phyloP scores from a whole-genome alignment of 345 rosid species.

The Citrus medica region DNA sequence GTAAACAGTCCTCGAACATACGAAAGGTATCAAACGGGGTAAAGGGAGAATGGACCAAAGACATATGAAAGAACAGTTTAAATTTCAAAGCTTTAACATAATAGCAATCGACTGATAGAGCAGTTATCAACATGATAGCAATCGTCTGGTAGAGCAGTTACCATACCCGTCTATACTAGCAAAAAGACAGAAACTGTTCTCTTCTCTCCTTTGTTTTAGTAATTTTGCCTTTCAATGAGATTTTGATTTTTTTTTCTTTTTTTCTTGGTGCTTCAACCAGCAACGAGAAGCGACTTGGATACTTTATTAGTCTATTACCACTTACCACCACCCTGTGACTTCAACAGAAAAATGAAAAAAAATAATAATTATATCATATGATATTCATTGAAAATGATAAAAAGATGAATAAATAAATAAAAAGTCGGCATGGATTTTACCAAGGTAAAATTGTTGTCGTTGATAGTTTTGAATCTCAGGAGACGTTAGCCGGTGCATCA shows the following conservation, averaged over 20 bases:
- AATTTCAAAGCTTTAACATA: background rate
- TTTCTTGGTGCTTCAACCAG: slow-evolving; percentile 2
- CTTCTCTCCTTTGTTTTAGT: background rate
- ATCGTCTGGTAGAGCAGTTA: slow-evolving; percentile 10
- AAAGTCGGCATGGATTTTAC: background rate
- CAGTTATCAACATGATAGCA: background rate
- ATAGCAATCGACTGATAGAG: slow-evolving; percentile 2
- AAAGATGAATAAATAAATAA: no score
- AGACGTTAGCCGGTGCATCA: background rate
- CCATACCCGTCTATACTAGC: background rate
- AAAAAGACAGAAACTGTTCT: background rate
- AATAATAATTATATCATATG: no score
- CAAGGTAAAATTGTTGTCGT: background rate
- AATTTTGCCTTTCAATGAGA: no score
- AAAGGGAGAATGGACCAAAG: background rate
- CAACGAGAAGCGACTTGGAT: slow-evolving; percentile 9
- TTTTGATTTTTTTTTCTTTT: background rate
- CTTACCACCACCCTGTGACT: background rate
- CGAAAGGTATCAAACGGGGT: background rate
- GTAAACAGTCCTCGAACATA: no score
- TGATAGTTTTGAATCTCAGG: background rate
- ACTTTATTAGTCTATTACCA: background rate
- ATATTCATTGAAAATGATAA: no score
- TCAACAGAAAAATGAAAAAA: background rate
- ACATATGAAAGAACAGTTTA: slow-evolving; percentile 13